Evolutionary conservation across 192 early-diverging fungal species (phyloP), one percentile per base, ranked within the genome.

Genomic region (Powellomyces hirtus): DNA sequence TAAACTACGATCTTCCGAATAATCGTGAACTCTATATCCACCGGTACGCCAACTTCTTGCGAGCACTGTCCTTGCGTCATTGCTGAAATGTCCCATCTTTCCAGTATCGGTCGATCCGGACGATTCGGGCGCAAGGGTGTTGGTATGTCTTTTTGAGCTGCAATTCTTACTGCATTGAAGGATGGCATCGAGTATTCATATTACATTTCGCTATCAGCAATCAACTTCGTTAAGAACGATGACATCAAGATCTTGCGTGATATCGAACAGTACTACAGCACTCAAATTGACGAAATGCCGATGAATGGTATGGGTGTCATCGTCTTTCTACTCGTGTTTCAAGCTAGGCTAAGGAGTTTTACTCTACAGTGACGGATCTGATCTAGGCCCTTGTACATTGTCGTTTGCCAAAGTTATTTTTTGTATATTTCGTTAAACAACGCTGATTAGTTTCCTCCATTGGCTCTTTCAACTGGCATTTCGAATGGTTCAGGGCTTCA

Each of bases 51-150:
- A 7, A n/a, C 4, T 60, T 13, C 45, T 44, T 42, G 16, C 18
- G n/a, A 35, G 31, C 14, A 22, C 29, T 38, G 27, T 53, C 8
- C 26, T 53, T 10, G 13, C 51, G 16, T 53, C 16, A 24, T 24
- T 53, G 13, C 10, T 27, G 24, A 8, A 8, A 10, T 24, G 8
- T 53, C 36, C 7, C 31, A 8, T 59, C 38, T 46, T 13, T 44
- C 16, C 56, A 77, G 81, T 40, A 99, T 98, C 74, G 97, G 97
- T 84, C 90, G 97, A 68, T 92, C 90, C 18, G 97, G 97, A 56
- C 91, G 97, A 44, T 99, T 99, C 74, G 97, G 97, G 49, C 88
- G 96, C 70, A 99, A 98, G 83, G 97, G 97, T 85, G 95, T 99
- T 57, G 79, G 72, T 72, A 63, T 26, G 68, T 74, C 20, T 29